Base-by-base conservation (phyloP, 306 rosid species). In the Vigna hirtella region DNA sequence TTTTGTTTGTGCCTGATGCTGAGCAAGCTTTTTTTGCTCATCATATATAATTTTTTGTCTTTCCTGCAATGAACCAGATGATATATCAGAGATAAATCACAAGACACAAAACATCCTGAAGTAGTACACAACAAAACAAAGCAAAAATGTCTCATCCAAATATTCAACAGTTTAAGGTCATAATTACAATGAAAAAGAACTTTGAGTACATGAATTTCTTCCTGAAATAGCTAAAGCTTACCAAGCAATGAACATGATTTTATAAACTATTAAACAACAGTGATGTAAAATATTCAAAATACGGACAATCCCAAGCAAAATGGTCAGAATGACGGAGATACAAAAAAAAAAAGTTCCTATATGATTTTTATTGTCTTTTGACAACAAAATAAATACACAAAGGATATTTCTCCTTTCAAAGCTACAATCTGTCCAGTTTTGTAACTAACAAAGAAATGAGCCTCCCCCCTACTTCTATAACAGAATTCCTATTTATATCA, bases 1-100 rank as follows among this genome's bases (percentile, higher is more conserved):
- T 82, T 96, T 96, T 20, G 91, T 88, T 83, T 96, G 98, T 22
- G 96, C 98, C 77, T 96, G 94, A 89, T 90, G 96, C 81, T 96
- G 99, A 38, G 91, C 91, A 13, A 96, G 88, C 83, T 96, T 96
- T 77, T 90, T 96, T 76, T 96, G 97, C 83, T 96, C 98, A 24
- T 96, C 99, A 81, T 96, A 96, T 68, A 90, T 81, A 47, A 93
- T 90, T 87, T 91, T 90, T 82, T 93, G 96, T 65, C 97, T 91
- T 83, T 96, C 99, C 98, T 96, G 88, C 45, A 71, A 73, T 66
- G 77, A 86, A 76, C 36, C 66, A 77, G 64, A 34, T 73, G n/a
- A 26, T 18, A 61, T 2, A 50, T 28, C 40, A 18, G 7, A 72
- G 26, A 43, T 16, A 78, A 36, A 70, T 26, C 50, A 56, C 30